Percentiles rank a stretch among this genome's conserved stretches.
Evolutionary conservation across 306 rosid species (phyloP).

Genomic region (Malus sylvestris): DNA sequence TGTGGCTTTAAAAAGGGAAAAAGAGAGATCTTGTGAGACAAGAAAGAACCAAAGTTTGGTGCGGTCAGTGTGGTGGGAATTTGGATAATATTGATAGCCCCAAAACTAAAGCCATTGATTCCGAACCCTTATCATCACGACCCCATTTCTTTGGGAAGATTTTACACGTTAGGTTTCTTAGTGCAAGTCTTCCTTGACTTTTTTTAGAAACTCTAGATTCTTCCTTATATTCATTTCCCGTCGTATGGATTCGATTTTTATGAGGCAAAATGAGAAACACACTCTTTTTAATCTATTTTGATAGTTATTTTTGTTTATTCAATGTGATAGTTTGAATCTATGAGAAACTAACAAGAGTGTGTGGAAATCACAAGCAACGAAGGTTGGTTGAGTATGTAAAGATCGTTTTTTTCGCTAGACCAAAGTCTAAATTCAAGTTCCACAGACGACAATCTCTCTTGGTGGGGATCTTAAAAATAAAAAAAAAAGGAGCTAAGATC

Average conservation of each 20-base stretch:
- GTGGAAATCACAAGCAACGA: not conserved
- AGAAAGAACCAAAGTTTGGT: conserved; percentile 10
- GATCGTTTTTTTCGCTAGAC: rapidly evolving
- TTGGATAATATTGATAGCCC: not conserved
- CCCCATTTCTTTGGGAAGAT: not conserved
- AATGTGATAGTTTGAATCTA: no score
- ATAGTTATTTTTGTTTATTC: no score
- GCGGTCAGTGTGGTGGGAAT: conserved; percentile 1
- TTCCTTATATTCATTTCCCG: not conserved
- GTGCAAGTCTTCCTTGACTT: not conserved
- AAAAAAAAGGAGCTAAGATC: no score
- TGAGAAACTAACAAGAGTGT: not conserved
- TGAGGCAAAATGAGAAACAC: not conserved
- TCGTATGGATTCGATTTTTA: not conserved
- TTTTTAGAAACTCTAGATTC: not conserved
- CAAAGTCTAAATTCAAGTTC: no score
- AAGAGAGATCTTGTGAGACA: conserved; percentile 1
- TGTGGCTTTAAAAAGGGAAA: not conserved
- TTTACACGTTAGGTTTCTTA: not conserved
- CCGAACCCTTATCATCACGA: not conserved
- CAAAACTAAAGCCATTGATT: not conserved
- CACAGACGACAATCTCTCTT: no score
- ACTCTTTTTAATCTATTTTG: no score
- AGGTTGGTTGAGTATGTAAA: no score
- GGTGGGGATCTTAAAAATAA: no score